Base-by-base conservation (phyloP, 2,329 filamentous ascomycete genomes). In the Neoscytalidium dimidiatum region DNA sequence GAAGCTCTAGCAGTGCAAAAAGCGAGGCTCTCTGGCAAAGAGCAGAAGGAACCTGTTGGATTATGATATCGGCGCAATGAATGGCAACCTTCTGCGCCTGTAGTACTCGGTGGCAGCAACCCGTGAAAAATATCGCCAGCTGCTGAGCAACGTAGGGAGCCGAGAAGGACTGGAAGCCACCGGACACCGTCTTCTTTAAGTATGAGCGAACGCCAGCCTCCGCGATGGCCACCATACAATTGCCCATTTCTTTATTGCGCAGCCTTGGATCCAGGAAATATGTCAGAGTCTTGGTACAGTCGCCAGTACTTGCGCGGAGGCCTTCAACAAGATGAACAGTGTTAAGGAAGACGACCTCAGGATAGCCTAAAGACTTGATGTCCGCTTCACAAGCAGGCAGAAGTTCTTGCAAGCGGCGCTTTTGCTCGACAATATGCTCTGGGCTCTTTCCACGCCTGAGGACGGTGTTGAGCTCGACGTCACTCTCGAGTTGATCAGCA, bases 231-330 rank as follows among this genome's bases (percentile, higher is more conserved):
- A 82, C 82, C 84, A 90, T 88, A 70, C 86, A 88, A 56, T 82
- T 84, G 43, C 86, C 85, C 75, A 89, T 85, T 33, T 85, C 81
- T n/a, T 83, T 82, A 5, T 78, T 83, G 68, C 85, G 85, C 65
- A 90, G 90, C 71, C 92, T 94, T 5, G 93, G 93, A 72, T 99
- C 95, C n/a, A 96, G 82, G 78, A 98, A 99, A 78, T 99, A 99
- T 0, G 88, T 90, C 48, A 98, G 81, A 3, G 93, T 90, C 73
- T 94, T 92, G 26, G 92, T 96, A 76, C 94, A 98, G 74, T 97
- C 91, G 9, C 95, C 95, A 7, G 91, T 86, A 64, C 91, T 89
- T 21, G 94, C 94, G 66, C 96, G 89, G 28, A 99, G 82, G 66
- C 88, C 94, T 75, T 98, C 96, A 5, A 99, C 89, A 1, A 98